Evolutionary conservation across 371 early-diverging fungal species (phyloP), one percentile per base, ranked within the genome.

Genomic region (Zychaea mexicana): DNA sequence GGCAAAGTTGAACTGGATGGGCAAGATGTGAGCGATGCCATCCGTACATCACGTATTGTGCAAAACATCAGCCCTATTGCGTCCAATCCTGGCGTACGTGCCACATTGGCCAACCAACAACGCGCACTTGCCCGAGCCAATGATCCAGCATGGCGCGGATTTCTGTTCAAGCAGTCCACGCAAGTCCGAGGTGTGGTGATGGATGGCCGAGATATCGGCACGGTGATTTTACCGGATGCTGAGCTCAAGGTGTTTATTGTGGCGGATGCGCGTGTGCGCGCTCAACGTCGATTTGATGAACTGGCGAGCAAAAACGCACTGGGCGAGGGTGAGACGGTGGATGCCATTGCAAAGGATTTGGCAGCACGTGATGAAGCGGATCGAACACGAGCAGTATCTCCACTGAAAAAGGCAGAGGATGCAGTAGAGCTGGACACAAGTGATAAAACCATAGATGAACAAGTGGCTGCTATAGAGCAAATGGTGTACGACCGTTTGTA

Each of bases 121-220:
- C 82, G 88, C 0, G 68, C 26, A 0, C 69, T 77, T 66, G 73
- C 72, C 2, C 64, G 28, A 42, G 75, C 72, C 13, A 60, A 69
- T 12, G 69, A 68, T 0, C 67, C 61, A 12, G 19, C 52, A 10
- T 72, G 69, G 7, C 52, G 64, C 9, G 68, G 76, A 2, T 77
- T 74, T 46, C 31, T 56, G 21, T 52, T 45, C 10, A 31, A 68
- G 3, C 55, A 58, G 2, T 7, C 36, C 15, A 62, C 68, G 21
- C 49, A 62, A 0, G 58, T 80, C 2, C 65, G 68, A 3, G 94
- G 95, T 22, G 74, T 96, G 19, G 93, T 97, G 8, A 93, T 97
- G 90, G 98, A 98, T 73, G 98, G 98, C 8, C 77, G 98, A 6
- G 98, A 97, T 77, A 95, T 96, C 55, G 97, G 96, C 17, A 93